Conservation (phyloP, 208 protist genomes). For the Polymyxa betae region DNA sequence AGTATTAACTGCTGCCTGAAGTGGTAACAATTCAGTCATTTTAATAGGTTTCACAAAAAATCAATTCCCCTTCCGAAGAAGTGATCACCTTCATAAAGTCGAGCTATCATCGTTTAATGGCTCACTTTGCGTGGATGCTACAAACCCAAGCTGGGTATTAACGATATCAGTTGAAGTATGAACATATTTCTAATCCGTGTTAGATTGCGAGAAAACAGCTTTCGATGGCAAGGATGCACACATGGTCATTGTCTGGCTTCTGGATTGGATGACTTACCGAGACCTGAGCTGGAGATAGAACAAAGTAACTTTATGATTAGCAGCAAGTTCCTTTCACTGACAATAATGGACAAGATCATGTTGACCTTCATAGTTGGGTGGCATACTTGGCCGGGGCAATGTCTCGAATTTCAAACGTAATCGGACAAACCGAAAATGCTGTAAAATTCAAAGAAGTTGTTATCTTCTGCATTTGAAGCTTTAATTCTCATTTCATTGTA, state of each 20-base stretch:
- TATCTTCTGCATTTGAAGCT: neutral
- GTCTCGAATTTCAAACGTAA: neutral
- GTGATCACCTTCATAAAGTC: neutral
- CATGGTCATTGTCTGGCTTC: conserved; percentile 19
- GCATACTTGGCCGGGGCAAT: neutral
- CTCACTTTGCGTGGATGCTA: neutral
- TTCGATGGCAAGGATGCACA: conserved; percentile 40
- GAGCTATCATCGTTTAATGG: neutral
- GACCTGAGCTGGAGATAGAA: neutral
- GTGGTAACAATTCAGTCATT: too few species aligned
- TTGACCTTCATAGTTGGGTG: conserved; percentile 43
- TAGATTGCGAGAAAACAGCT: neutral
- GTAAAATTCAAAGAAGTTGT: conserved; percentile 9
- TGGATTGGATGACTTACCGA: conserved; percentile 13
- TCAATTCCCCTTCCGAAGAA: neutral
- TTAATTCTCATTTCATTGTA: neutral
- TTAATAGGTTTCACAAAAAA: too few species aligned
- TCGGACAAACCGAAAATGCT: neutral
- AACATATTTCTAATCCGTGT: too few species aligned
- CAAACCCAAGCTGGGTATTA: neutral
- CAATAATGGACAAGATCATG: neutral
- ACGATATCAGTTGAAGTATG: too few species aligned
- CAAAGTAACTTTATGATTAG: conserved; percentile 3
- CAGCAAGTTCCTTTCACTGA: neutral
- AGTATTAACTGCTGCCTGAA: too few species aligned